A percentile compares a stretch with the other conserved stretches of the same genome.
phyloP scores from a whole-genome alignment of 2,329 filamentous ascomycete species.

The Aspergillus aculeatus region DNA sequence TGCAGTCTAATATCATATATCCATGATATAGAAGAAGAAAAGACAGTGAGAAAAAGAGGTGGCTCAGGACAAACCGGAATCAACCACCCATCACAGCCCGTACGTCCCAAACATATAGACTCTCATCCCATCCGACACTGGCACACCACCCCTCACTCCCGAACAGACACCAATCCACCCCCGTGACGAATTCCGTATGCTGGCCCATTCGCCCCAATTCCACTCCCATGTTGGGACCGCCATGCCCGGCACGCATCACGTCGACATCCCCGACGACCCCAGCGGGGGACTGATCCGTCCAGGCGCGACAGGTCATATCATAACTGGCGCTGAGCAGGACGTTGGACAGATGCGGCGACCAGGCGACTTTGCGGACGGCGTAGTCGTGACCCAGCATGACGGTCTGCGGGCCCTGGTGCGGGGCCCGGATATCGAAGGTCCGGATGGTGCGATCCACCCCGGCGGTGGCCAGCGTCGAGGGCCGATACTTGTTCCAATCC shows the following conservation, averaged over 20 bases:
- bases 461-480: constrained; percentile 78
- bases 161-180: constrained; percentile 97
- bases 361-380: constrained; percentile 78
- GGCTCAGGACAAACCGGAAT: background rate
- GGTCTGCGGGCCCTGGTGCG: constrained; percentile 67
- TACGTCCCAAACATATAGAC: constrained; percentile 88
- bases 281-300: constrained; percentile 72
- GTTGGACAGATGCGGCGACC: constrained; percentile 92
- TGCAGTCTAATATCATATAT: constrained; percentile 23
- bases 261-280: constrained; percentile 34
- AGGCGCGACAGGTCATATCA: constrained; percentile 95
- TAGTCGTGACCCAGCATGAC: constrained; percentile 85
- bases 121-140: constrained; percentile 91
- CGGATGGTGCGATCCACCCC: constrained; percentile 86
- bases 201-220: constrained; percentile 85
- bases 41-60: background rate
- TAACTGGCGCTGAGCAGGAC: constrained; percentile 87
- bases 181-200: constrained; percentile 94
- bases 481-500: constrained; percentile 98
- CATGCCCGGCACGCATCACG: constrained; percentile 39
- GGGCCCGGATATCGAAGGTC: constrained; percentile 84
- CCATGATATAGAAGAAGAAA: constrained; percentile 18
- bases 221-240: constrained; percentile 52
- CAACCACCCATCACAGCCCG: constrained; percentile 56
- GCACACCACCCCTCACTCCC: constrained; percentile 94